These are phyloP conservation scores for Saccharomycopsis sp. DNA, from an alignment of 805 yeast species.

Conservation along the genomic window DNA sequence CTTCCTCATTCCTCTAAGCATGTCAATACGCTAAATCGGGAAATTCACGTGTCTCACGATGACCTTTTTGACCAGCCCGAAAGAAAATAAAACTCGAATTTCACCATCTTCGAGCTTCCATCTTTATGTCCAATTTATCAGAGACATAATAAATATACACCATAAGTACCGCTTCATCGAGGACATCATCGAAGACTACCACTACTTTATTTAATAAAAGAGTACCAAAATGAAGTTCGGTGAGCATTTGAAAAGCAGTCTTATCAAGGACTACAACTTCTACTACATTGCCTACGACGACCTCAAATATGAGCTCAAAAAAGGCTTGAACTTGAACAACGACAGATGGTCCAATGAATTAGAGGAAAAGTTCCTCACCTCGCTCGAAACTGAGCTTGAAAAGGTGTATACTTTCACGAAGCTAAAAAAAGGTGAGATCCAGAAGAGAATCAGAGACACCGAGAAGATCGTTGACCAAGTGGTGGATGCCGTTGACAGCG, in stretches of 20 bases:
- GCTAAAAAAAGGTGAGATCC: conserved; percentile 79
- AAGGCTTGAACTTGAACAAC: conserved; percentile 49
- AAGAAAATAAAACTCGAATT: neutral
- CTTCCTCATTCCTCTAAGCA: neutral
- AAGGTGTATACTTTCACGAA: conserved; percentile 89
- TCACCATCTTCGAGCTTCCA: neutral
- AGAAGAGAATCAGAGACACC: conserved; percentile 68
- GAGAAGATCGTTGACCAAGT: conserved; percentile 67
- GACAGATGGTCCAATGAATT: conserved; percentile 66
- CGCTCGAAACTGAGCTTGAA: conserved; percentile 78
- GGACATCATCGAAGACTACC: conserved; percentile 20
- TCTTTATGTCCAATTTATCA: neutral
- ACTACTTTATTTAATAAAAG: no score
- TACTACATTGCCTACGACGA: conserved; percentile 92
- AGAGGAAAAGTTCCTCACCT: conserved; percentile 75
- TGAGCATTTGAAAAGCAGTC: conserved; percentile 81
- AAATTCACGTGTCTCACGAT: neutral
- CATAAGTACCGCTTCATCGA: conserved; percentile 1
- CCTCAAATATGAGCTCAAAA: conserved; percentile 72
- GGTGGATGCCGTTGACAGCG: conserved; percentile 48
- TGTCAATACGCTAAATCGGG: no score
- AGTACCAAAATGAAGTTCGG: conserved; percentile 98
- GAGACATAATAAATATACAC: no score
- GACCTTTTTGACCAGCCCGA: neutral
- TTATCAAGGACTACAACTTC: conserved; percentile 83